Evolutionary conservation across 768 basidiomycete genomes (phyloP).

Genomic region (Suillus variegatus): DNA sequence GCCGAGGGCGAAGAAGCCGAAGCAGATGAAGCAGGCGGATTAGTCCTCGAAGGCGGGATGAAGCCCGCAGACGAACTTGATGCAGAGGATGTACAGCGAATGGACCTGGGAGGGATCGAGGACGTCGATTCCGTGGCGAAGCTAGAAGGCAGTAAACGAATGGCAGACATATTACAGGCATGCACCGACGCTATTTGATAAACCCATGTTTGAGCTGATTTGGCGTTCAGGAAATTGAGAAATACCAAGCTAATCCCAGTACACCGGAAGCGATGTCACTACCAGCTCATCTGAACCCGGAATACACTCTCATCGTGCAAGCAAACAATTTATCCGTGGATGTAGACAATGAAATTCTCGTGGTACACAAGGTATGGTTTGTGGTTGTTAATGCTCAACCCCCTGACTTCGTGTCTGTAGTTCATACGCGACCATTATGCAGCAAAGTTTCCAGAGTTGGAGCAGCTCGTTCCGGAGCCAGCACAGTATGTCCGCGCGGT

Average conservation of each 20-base stretch:
- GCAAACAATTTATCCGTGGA: slow-evolving; percentile 98
- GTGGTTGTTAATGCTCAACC: slow-evolving; percentile 7
- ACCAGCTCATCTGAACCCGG: slow-evolving; percentile 87
- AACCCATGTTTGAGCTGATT: neutral
- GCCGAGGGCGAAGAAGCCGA: slow-evolving; percentile 41
- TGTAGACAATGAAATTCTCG: slow-evolving; percentile 95
- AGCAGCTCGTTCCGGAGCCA: slow-evolving; percentile 91
- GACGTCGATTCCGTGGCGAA: slow-evolving; percentile 90
- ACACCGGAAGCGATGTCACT: slow-evolving; percentile 76
- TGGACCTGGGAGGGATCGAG: slow-evolving; percentile 84
- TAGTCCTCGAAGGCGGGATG: slow-evolving; percentile 85
- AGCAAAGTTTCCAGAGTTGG: slow-evolving; percentile 93
- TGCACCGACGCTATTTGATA: neutral
- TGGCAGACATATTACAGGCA: slow-evolving; percentile 83
- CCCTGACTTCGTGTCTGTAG: slow-evolving; percentile 38
- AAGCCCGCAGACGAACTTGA: slow-evolving; percentile 96
- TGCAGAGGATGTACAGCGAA: slow-evolving; percentile 89
- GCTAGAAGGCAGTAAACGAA: slow-evolving; percentile 82
- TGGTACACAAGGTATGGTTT: slow-evolving; percentile 84
- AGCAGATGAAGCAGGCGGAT: slow-evolving; percentile 44
- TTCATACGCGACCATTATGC: slow-evolving; percentile 99
- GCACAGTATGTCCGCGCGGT: slow-evolving; percentile 92
- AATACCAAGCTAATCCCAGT: slow-evolving; percentile 80
- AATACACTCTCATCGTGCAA: slow-evolving; percentile 95
- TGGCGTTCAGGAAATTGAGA: slow-evolving; percentile 75